phyloP scores from a whole-genome alignment of 164 flowering plant species.

The Aristolochia californica region DNA sequence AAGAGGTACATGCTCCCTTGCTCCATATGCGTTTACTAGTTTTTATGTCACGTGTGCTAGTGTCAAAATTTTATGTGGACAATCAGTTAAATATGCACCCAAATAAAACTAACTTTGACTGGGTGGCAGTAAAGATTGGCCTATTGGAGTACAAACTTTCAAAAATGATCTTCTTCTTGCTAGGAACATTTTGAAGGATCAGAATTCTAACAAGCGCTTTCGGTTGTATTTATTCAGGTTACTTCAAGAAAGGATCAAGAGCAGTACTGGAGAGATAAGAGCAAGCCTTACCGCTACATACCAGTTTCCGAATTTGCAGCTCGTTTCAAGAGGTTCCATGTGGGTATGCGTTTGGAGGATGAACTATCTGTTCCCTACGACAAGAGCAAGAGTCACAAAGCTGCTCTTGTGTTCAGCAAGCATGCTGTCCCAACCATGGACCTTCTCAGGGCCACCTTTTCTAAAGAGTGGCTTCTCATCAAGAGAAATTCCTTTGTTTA shows the following conservation, averaged over 20 bases:
- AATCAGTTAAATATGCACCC: too few relatives aligned
- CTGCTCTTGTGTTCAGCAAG: slow-evolving; percentile 60
- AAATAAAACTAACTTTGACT: too few relatives aligned
- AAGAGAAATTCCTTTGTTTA: slow-evolving; percentile 75
- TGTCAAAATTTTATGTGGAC: too few relatives aligned
- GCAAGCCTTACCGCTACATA: slow-evolving; percentile 54
- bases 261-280: slow-evolving; percentile 78
- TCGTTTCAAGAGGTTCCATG: slow-evolving; percentile 71
- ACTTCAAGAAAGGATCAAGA: slow-evolving; percentile 90
- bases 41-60: too few relatives aligned
- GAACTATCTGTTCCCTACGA: slow-evolving; percentile 68
- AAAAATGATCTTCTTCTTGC: not conserved
- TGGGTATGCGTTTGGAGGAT: slow-evolving; percentile 44
- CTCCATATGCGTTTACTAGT: too few relatives aligned
- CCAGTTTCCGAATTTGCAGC: slow-evolving; percentile 62
- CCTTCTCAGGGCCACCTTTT: slow-evolving; percentile 61
- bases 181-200: too few relatives aligned
- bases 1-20: slow-evolving; percentile 45
- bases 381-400: slow-evolving; percentile 47
- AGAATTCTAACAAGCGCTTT: too few relatives aligned
- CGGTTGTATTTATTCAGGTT: slow-evolving; percentile 33
- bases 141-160: too few relatives aligned
- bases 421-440: slow-evolving; percentile 53
- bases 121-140: too few relatives aligned
- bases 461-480: slow-evolving; percentile 74